Evolutionary conservation across 2,329 filamentous ascomycete species (phyloP), one percentile per base, ranked within the genome.

Genomic region (Penicillium sp.): DNA sequence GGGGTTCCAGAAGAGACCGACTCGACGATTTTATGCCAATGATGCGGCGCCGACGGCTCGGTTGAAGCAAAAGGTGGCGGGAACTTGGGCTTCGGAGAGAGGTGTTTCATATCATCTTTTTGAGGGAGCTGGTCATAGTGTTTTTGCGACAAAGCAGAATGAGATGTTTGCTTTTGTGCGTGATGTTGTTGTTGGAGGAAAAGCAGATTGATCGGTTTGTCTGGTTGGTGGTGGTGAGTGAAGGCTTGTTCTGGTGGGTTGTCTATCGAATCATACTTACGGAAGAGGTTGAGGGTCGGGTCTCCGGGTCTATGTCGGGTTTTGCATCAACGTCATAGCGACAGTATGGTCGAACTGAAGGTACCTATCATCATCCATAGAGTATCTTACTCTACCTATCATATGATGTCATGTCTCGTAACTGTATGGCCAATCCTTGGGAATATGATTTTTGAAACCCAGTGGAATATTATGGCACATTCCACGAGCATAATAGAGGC

Each of bases 41-140:
- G 51, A 70, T 58, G 59, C 68, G 5, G 64, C 53, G 12, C 59
- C 65, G 7, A 23, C 35, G 2, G 8, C 20, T 29, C 18, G 31
- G 8, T 42, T 14, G 2, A 37, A 20, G 20, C 40, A 35, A 14
- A 25, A 53, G 42, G 59, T 60, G 51, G 69, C 60, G 9, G 72
- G 72, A 1, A 61, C 62, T 3, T 73, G 70, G 70, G 55, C 56
- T n/a, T 57, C 60, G 14, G 72, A 73, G 48, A 65, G 72, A 6
- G 71, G 72, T 2, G 59, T 74, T 12, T 69, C 66, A 6, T 75
- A 74, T 63, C 71, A 74, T 65, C 54, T 69, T 6, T 75, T 75
- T 46, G 55, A 61, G 18, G 67, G 61, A 0, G 71, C 71, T 11
- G 72, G 72, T 1, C 73, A 74, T 57, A 68, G 60, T 51, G 69